Evolutionary conservation across 2,329 filamentous ascomycete species (phyloP), one percentile per base, ranked within the genome.

Genomic region (Colletotrichum liriopes): DNA sequence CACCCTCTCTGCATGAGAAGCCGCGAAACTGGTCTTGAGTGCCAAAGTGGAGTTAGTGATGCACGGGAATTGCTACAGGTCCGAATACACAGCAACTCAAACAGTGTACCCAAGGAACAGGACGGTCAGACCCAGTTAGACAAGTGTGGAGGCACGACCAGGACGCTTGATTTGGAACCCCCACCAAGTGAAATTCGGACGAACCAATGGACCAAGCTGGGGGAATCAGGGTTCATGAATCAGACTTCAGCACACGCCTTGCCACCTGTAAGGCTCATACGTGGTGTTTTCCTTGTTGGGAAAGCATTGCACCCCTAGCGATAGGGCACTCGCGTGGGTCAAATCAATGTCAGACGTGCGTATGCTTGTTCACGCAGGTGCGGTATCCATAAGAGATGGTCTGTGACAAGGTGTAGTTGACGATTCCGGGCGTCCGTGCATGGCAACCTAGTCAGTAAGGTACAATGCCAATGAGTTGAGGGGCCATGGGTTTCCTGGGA

Each of bases 151-250:
- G 47, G 65, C 61, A 45, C 45, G 52, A 59, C 26, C 35, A 11
- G 61, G 49, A 55, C 37, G 66, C 18, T 60, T 37, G 52, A 54
- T 59, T n/a, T 55, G 54, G 60, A 70, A 60, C 54, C 54, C n/a
- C 8, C 35, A 45, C 39, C 54, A 45, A 47, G 47, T 54, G 39
- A 54, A 58, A 39, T 60, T 55, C n/a, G 39, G 67, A 70, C 55
- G 67, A 70, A 70, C 67, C 67, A 66, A 70, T 70, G 54, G 62
- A 60, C 11, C 67, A 26, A 45, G 29, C 18, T 23, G 39, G 45
- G 35, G 32, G 20, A n/a, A 18, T 61, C 62, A 66, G 54, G 67
- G 67, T 47, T 66, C 62, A 70, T 70, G 67, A 70, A 47, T 70
- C 67, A 70, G 32, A 32, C 54, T 18, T 47, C 20, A 43, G 26